Evolutionary conservation across 2,329 filamentous ascomycete species (phyloP).

Genomic region (Clarireedia paspali): DNA sequence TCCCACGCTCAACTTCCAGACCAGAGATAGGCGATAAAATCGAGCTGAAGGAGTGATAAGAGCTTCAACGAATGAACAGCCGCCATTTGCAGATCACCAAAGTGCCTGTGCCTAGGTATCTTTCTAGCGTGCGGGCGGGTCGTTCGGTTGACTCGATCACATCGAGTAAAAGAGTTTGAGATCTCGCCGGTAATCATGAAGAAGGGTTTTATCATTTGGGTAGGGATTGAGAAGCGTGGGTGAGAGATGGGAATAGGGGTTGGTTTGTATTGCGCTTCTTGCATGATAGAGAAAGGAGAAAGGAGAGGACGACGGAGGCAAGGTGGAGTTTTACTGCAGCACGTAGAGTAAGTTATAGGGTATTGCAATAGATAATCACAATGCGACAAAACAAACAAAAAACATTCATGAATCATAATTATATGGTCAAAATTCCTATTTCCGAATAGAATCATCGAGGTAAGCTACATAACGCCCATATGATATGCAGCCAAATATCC

Average conservation of each 20-base stretch:
- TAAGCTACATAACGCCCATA: background rate
- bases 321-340: no score
- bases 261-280: no score
- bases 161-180: conserved; percentile 1
- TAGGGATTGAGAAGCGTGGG: no score
- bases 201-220: no score
- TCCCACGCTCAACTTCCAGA: background rate
- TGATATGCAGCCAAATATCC: background rate
- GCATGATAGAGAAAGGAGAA: no score
- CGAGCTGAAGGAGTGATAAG: conserved; percentile 14
- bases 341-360: no score
- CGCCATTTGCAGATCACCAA: background rate
- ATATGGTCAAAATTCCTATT: background rate
- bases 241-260: no score
- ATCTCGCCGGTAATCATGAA: no score
- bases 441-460: background rate
- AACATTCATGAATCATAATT: background rate
- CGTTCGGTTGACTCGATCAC: conserved; percentile 1
- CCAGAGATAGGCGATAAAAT: conserved; percentile 2
- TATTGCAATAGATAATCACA: no score
- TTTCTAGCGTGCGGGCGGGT: background rate
- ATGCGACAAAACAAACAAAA: background rate
- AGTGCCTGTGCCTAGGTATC: background rate
- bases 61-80: conserved; percentile 15
- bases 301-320: no score